phyloP scores from a whole-genome alignment of 331 rosid genomes.

The Telfairia occidentalis region DNA sequence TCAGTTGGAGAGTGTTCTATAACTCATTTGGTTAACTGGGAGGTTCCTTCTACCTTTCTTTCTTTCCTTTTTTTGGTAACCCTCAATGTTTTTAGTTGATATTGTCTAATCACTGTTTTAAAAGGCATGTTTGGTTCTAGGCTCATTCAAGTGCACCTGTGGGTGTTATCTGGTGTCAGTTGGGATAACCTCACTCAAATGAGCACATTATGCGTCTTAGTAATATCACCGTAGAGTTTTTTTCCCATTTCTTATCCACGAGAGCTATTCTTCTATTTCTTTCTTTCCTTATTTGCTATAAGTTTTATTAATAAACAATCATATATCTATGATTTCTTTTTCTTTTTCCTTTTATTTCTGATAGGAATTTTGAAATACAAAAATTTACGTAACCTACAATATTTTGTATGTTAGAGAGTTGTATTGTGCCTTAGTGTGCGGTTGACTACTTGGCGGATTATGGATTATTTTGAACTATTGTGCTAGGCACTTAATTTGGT shows the following conservation, averaged over 20 bases:
- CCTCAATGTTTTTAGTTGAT: not conserved
- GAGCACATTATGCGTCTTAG: not conserved
- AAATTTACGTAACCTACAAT: not conserved
- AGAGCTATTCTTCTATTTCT: not conserved
- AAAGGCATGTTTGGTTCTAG: not conserved
- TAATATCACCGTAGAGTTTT: not conserved
- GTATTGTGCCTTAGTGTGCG: not conserved
- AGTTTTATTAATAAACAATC: not conserved
- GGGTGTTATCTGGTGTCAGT: not conserved
- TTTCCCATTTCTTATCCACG: not conserved
- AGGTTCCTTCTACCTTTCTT: not conserved
- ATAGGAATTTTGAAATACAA: not conserved
- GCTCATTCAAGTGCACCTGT: not conserved
- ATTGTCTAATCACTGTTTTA: not conserved
- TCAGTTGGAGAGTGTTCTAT: not conserved
- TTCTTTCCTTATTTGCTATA: not conserved
- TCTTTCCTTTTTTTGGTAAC: not conserved
- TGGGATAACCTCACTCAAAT: constrained; percentile 1
- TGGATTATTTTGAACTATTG: not conserved
- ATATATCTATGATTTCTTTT: not conserved
- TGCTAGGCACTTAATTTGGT: not conserved
- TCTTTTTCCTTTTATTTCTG: not conserved
- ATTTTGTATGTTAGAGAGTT: not conserved
- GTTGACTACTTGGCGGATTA: not conserved
- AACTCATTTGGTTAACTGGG: no score